A percentile compares a stretch with the other conserved stretches of the same genome.
Conservation (phyloP, 1,284 basidiomycete species). For the Ganoderma meredithae region DNA sequence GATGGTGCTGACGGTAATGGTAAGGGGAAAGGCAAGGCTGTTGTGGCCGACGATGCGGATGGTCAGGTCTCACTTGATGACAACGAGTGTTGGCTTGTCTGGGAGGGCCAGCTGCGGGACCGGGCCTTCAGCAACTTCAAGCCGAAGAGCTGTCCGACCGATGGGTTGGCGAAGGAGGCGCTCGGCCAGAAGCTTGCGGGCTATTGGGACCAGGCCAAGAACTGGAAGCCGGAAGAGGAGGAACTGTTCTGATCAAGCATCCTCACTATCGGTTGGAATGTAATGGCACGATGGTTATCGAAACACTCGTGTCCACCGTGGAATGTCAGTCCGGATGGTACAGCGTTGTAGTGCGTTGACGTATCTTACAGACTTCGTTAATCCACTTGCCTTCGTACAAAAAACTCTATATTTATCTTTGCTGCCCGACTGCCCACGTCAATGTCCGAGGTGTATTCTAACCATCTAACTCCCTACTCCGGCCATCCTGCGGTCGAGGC, state of each 20-base stretch:
- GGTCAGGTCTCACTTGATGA: slow-evolving; percentile 69
- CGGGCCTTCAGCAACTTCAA: slow-evolving; percentile 84
- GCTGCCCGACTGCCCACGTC: not conserved
- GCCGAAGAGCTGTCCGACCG: slow-evolving; percentile 86
- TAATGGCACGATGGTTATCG: not conserved
- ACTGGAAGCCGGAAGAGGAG: slow-evolving; percentile 81
- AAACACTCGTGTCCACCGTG: not conserved
- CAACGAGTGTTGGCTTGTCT: slow-evolving; percentile 91
- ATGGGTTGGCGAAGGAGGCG: slow-evolving; percentile 84
- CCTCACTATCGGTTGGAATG: not conserved
- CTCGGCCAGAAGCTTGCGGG: slow-evolving; percentile 85
- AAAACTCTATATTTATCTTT: not conserved
- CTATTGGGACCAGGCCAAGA: slow-evolving; percentile 96
- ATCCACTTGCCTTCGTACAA: slow-evolving; percentile 1
- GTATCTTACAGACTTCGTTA: slow-evolving; percentile 8
- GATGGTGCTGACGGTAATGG: slow-evolving; percentile 37
- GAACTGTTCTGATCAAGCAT: slow-evolving; percentile 57
- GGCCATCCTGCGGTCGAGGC: not conserved
- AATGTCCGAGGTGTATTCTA: not conserved
- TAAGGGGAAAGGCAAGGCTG: slow-evolving; percentile 43
- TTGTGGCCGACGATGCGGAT: slow-evolving; percentile 40
- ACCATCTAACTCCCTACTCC: slow-evolving; percentile 4
- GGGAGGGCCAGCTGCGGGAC: slow-evolving; percentile 92
- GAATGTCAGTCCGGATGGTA: not conserved
- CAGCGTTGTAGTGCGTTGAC: not conserved